Percentiles rank a stretch among this genome's conserved stretches.
These are phyloP conservation scores for Peterozyma toletana DNA, from an alignment of 805 yeast genomes.

Conservation along the genomic window DNA sequence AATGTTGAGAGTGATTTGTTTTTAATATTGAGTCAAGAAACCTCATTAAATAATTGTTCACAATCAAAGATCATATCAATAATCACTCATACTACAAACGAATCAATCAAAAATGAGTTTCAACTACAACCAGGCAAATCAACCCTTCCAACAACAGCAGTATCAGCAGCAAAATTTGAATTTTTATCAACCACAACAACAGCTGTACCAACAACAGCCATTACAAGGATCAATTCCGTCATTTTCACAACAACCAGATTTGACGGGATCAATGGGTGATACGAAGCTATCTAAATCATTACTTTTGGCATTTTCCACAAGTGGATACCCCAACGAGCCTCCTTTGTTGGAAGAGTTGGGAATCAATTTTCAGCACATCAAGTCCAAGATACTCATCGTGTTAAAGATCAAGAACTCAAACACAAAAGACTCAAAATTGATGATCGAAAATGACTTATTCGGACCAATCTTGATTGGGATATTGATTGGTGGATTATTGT, in stretches of 20 bases:
- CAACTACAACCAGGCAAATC: too few relatives aligned
- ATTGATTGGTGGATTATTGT: slow-evolving; percentile 73
- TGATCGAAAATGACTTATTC: slow-evolving; percentile 88
- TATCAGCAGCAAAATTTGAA: too few relatives aligned
- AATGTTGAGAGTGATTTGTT: too few relatives aligned
- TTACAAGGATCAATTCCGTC: too few relatives aligned
- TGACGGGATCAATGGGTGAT: slow-evolving; percentile 32
- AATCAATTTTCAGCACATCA: slow-evolving; percentile 83
- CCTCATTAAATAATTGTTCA: too few relatives aligned
- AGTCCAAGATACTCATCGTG: slow-evolving; percentile 78
- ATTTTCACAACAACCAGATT: slow-evolving; percentile 14
- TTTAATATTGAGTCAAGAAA: too few relatives aligned
- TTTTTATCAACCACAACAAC: too few relatives aligned
- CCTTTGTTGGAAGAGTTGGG: slow-evolving; percentile 90
- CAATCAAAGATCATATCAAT: too few relatives aligned
- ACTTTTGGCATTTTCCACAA: slow-evolving; percentile 85
- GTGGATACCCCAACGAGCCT: slow-evolving; percentile 94
- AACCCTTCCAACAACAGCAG: too few relatives aligned
- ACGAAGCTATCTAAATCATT: slow-evolving; percentile 60
- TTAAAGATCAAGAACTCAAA: slow-evolving; percentile 59
- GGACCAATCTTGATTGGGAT: slow-evolving; percentile 91
- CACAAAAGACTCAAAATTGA: slow-evolving; percentile 57
- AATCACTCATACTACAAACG: too few relatives aligned
- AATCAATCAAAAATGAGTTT: too few relatives aligned
- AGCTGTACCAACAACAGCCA: too few relatives aligned